Evolutionary conservation across 306 rosid species (phyloP).

Genomic region (Malus fusca): DNA sequence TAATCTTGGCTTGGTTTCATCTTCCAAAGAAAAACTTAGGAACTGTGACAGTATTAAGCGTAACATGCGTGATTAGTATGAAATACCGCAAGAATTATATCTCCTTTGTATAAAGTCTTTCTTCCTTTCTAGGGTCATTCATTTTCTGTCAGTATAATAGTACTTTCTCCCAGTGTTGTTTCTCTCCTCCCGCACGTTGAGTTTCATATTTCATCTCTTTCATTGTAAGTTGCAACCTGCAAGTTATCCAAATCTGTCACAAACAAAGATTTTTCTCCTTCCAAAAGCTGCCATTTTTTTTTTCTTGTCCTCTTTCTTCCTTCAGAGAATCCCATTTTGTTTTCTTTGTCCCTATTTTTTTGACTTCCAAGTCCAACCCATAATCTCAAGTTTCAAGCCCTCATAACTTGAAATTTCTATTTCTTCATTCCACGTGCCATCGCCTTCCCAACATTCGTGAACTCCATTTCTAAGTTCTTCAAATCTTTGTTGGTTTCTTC

Average conservation of each 20-base stretch:
- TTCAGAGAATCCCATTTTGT: not conserved
- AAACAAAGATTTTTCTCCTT: slow-evolving; percentile 8
- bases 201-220: not conserved
- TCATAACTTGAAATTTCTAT: slow-evolving; percentile 13
- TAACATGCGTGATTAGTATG: not conserved
- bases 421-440: not conserved
- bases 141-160: not conserved
- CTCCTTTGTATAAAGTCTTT: not conserved
- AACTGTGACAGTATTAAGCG: not conserved
- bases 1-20: not conserved
- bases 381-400: slow-evolving; percentile 18
- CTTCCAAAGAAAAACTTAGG: no score
- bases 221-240: not conserved
- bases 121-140: not conserved
- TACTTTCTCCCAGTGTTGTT: not conserved
- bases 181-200: not conserved
- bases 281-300: slow-evolving; percentile 16
- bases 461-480: not conserved
- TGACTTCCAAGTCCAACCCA: slow-evolving; percentile 27
- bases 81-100: not conserved
- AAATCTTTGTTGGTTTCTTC: not conserved
- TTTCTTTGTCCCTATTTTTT: slow-evolving; percentile 14
- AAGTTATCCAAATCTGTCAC: slow-evolving; percentile 20
- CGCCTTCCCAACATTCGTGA: not conserved
- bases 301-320: slow-evolving; percentile 8